A percentile compares a stretch with the other conserved stretches of the same genome.
These are phyloP conservation scores for Penicillium daleae DNA, from an alignment of 495 filamentous ascomycete species.

Conservation along the genomic window DNA sequence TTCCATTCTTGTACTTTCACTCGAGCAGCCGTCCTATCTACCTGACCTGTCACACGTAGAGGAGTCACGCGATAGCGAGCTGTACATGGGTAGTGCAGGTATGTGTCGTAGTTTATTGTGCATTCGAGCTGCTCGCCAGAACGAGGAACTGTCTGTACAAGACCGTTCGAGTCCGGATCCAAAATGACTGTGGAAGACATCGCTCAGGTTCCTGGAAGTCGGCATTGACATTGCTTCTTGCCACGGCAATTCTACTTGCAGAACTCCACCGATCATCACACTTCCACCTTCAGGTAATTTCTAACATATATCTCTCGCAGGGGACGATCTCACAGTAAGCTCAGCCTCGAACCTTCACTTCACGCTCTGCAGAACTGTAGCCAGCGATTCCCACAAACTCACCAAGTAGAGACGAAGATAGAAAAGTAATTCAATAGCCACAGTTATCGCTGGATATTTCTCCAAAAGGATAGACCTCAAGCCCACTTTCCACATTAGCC, in stretches of 20 bases:
- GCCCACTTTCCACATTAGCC: background rate
- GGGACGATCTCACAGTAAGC: too few species aligned
- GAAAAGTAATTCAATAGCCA: background rate
- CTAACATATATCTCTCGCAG: too few species aligned
- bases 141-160: background rate
- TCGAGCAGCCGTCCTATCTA: slow-evolving; percentile 3
- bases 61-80: background rate
- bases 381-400: background rate
- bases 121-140: background rate
- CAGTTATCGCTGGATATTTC: background rate
- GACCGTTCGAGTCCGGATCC: background rate
- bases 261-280: background rate
- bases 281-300: background rate
- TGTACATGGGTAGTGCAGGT: background rate
- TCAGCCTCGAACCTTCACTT: background rate
- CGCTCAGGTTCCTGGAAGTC: background rate
- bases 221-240: background rate
- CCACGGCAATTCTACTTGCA: background rate
- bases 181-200: background rate
- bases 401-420: background rate
- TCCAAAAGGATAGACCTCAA: background rate
- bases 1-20: background rate
- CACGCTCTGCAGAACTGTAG: background rate
- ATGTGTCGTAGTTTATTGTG: background rate
- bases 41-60: slow-evolving; percentile 5